A percentile compares a stretch with the other conserved stretches of the same genome.
Conservation (phyloP, 495 filamentous ascomycete genomes). For the Sabuloglossum arenarium region DNA sequence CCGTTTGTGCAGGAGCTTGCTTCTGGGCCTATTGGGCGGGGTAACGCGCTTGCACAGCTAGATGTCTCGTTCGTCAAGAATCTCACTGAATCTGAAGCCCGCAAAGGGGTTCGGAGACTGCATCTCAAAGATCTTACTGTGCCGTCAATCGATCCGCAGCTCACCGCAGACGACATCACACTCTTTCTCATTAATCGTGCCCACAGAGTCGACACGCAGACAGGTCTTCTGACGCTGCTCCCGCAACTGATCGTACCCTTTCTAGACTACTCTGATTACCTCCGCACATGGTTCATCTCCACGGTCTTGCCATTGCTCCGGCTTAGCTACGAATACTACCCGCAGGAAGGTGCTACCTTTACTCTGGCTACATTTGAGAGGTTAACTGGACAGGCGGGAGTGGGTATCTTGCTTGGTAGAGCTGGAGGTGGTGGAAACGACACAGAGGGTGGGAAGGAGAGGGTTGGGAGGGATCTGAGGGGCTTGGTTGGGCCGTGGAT, state of each 20-base stretch:
- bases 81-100: conserved; percentile 41
- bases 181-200: conserved; percentile 60
- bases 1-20: conserved; percentile 35
- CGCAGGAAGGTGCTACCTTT: conserved; percentile 28
- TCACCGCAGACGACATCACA: conserved; percentile 21
- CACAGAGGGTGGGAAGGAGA: conserved; percentile 19
- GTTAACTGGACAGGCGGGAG: conserved; percentile 37
- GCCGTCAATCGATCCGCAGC: background rate
- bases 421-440: conserved; percentile 19
- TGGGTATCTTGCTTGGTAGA: conserved; percentile 48
- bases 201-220: conserved; percentile 55
- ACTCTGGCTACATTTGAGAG: conserved; percentile 40
- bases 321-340: conserved; percentile 70
- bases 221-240: conserved; percentile 51
- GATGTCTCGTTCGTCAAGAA: conserved; percentile 39
- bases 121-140: conserved; percentile 29
- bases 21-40: conserved; percentile 5
- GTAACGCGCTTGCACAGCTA: conserved; percentile 15
- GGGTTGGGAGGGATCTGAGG: conserved; percentile 46
- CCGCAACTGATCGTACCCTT: conserved; percentile 57
- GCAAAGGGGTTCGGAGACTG: conserved; percentile 48
- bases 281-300: conserved; percentile 61
- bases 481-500: conserved; percentile 70
- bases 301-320: conserved; percentile 57
- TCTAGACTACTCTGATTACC: conserved; percentile 37